Percentiles rank a stretch among this genome's conserved stretches.
These are phyloP conservation scores for Chalaropsis ovoidea DNA, from an alignment of 2,329 filamentous ascomycete genomes.

Conservation along the genomic window DNA sequence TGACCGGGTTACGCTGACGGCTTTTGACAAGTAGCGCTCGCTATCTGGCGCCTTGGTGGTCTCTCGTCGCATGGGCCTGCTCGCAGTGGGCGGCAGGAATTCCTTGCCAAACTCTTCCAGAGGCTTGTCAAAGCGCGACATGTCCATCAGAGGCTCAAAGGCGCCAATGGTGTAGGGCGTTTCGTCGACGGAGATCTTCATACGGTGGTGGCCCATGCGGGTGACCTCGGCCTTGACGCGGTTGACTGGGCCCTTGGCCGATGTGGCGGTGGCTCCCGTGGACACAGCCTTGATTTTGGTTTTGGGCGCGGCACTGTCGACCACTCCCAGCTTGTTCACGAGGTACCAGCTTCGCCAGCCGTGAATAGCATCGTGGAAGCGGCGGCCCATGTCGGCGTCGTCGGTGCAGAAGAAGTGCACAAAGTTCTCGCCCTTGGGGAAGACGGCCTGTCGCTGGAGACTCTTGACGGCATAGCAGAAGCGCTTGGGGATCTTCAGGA, in stretches of 20 bases:
- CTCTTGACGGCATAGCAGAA: slow-evolving; percentile 83
- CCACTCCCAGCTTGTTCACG: slow-evolving; percentile 51
- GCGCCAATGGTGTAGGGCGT: slow-evolving; percentile 54
- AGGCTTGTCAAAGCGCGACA: slow-evolving; percentile 47
- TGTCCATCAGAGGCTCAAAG: slow-evolving; percentile 58
- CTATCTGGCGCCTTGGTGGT: slow-evolving; percentile 20
- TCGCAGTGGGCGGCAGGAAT: slow-evolving; percentile 29
- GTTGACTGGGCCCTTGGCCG: neutral
- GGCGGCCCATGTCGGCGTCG: slow-evolving; percentile 54
- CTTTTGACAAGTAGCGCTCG: slow-evolving; percentile 13
- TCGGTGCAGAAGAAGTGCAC: slow-evolving; percentile 86
- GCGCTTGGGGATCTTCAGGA: slow-evolving; percentile 73
- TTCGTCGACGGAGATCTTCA: slow-evolving; percentile 39
- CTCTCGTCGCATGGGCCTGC: slow-evolving; percentile 5
- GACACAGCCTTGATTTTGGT: neutral
- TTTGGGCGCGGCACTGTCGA: slow-evolving; percentile 30
- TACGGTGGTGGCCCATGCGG: slow-evolving; percentile 31
- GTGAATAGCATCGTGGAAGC: slow-evolving; percentile 63
- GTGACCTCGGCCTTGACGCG: slow-evolving; percentile 18
- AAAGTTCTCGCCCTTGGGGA: slow-evolving; percentile 72
- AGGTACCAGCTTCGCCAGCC: slow-evolving; percentile 88
- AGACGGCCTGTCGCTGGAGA: slow-evolving; percentile 78
- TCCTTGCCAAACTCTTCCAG: slow-evolving; percentile 43
- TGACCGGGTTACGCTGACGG: neutral
- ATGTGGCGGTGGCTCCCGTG: neutral